Percentiles rank a stretch among this genome's conserved stretches.
phyloP scores from a whole-genome alignment of 148 eudicot species.

The Dianthus caryophyllus region DNA sequence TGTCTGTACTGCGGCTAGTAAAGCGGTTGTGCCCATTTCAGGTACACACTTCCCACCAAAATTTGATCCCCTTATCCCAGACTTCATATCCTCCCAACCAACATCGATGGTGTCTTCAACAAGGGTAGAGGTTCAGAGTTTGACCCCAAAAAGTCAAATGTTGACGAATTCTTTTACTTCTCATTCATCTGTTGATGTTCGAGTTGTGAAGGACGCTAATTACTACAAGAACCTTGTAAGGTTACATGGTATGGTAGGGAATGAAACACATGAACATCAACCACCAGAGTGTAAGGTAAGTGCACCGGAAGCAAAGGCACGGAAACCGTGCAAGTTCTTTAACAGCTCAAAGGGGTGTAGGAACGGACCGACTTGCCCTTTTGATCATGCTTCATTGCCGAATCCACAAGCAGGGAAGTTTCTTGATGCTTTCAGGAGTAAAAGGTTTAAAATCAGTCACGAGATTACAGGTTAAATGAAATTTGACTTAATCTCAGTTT shows the following conservation, averaged over 20 bases:
- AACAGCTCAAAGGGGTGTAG: conserved; percentile 40
- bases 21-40: conserved; percentile 6
- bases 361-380: conserved; percentile 44
- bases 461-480: conserved; percentile 9
- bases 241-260: conserved; percentile 42
- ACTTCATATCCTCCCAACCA: neutral
- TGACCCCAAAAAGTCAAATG: neutral
- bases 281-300: conserved; percentile 8
- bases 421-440: conserved; percentile 20
- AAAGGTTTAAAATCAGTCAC: conserved; percentile 29
- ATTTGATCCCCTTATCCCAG: neutral
- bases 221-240: conserved; percentile 43
- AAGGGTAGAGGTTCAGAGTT: conserved; percentile 10
- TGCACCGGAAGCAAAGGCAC: conserved; percentile 14
- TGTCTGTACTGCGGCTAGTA: conserved; percentile 14
- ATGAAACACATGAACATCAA: conserved; percentile 12
- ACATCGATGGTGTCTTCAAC: neutral
- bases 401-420: conserved; percentile 20
- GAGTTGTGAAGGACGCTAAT: conserved; percentile 26
- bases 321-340: conserved; percentile 38
- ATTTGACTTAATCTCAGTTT: neutral
- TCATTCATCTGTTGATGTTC: conserved; percentile 14
- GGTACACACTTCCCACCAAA: neutral
- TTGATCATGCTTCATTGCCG: conserved; percentile 23
- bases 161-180: neutral